Percentiles rank a stretch among this genome's conserved stretches.
phyloP scores from a whole-genome alignment of 257 asterid genomes.

The Gardenia jasminoides region DNA sequence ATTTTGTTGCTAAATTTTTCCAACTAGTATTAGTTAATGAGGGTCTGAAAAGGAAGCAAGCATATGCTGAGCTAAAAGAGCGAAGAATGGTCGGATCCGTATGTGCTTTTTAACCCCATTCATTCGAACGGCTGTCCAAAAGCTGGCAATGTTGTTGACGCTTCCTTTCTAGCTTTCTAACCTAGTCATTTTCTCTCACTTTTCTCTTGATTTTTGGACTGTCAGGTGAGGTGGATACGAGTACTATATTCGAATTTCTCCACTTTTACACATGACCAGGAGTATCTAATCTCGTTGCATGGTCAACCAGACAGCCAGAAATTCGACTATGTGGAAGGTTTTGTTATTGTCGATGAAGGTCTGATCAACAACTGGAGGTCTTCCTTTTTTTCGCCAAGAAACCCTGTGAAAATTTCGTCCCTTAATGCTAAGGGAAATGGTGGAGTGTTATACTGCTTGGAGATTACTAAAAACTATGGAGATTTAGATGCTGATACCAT shows the following conservation, averaged over 20 bases:
- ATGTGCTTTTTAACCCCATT: constrained; percentile 19
- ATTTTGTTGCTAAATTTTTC: constrained; percentile 16
- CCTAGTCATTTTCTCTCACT: background rate
- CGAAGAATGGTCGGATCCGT: constrained; percentile 37
- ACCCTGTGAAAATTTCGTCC: constrained; percentile 66
- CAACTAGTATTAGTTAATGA: constrained; percentile 47
- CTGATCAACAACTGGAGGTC: constrained; percentile 83
- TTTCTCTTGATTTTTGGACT: background rate
- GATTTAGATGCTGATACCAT: constrained; percentile 34
- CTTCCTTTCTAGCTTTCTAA: background rate
- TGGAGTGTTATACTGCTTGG: constrained; percentile 71
- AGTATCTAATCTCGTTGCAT: constrained; percentile 58
- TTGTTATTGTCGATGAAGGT: constrained; percentile 71
- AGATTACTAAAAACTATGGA: constrained; percentile 60
- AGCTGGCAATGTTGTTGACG: constrained; percentile 36
- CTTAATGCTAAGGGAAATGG: constrained; percentile 35
- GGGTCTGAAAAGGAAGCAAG: constrained; percentile 26
- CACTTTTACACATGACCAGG: constrained; percentile 69
- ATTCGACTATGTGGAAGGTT: constrained; percentile 80
- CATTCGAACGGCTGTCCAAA: constrained; percentile 27
- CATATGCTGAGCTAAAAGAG: constrained; percentile 15
- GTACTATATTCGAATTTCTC: constrained; percentile 65
- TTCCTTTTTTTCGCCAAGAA: constrained; percentile 66
- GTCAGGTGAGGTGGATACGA: constrained; percentile 81
- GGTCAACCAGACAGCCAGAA: constrained; percentile 36